phyloP scores from a whole-genome alignment of 345 rosid species.

The Eutrema japonicum region DNA sequence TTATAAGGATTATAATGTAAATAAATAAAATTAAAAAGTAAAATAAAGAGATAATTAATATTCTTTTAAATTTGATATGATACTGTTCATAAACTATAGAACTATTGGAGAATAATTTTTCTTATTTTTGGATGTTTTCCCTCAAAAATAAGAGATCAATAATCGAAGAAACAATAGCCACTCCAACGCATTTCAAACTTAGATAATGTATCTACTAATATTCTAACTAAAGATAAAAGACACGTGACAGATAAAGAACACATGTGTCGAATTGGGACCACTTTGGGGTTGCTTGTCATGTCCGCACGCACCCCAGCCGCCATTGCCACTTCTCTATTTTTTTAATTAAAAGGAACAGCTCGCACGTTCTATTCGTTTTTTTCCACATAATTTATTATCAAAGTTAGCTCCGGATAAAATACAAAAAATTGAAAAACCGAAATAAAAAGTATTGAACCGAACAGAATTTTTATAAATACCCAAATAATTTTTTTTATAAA shows the following conservation, averaged over 20 bases:
- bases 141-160: background rate
- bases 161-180: background rate
- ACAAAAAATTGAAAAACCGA: no score
- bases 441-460: no score
- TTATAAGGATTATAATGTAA: no score
- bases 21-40: no score
- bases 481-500: no score
- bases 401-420: no score
- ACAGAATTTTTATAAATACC: no score
- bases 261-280: conserved; percentile 22
- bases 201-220: background rate
- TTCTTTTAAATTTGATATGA: no score
- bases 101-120: no score
- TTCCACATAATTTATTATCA: background rate
- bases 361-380: background rate
- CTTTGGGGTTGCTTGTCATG: conserved; percentile 8
- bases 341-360: background rate
- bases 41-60: no score
- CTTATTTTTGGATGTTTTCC: no score
- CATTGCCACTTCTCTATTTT: conserved; percentile 25
- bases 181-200: conserved; percentile 3
- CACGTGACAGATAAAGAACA: conserved; percentile 31
- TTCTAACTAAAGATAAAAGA: background rate
- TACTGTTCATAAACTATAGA: no score
- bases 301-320: conserved; percentile 32